Evolutionary conservation across 2,329 filamentous ascomycete species (phyloP).

Genomic region (Xylariaceae sp.): DNA sequence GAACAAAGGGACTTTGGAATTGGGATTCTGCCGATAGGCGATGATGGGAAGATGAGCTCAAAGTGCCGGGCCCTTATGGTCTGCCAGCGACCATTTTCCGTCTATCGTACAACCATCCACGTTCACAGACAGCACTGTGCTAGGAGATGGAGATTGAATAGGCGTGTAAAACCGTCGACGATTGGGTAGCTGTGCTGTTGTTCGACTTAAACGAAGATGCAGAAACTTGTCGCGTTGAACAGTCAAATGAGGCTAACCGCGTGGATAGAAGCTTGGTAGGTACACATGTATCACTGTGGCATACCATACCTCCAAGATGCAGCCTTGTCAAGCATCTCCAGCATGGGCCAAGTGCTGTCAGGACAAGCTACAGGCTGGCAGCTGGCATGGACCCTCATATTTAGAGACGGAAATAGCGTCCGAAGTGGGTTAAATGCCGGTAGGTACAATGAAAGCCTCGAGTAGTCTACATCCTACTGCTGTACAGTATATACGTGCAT

Average conservation of each 20-base stretch:
- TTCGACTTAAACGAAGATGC: slow-evolving; percentile 14
- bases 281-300: not conserved
- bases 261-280: slow-evolving; percentile 9
- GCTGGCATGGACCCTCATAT: too few species aligned
- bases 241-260: slow-evolving; percentile 14
- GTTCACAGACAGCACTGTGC: too few species aligned
- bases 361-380: too few species aligned
- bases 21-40: too few species aligned
- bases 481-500: too few species aligned
- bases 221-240: slow-evolving; percentile 27
- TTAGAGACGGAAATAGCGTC: too few species aligned
- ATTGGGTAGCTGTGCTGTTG: slow-evolving; percentile 5
- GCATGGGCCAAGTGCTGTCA: slow-evolving; percentile 10
- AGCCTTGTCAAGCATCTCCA: slow-evolving; percentile 13
- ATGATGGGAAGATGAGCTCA: slow-evolving; percentile 18
- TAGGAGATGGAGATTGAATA: slow-evolving; percentile 10
- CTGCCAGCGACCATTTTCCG: slow-evolving; percentile 24
- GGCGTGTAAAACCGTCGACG: not conserved
- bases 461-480: too few species aligned
- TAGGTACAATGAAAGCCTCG: not conserved
- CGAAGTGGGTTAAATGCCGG: too few species aligned
- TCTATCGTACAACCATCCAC: slow-evolving; percentile 17
- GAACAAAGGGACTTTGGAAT: slow-evolving; percentile 6
- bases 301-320: too few species aligned
- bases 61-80: slow-evolving; percentile 18